phyloP scores from a whole-genome alignment of 164 flowering plant genomes.

The Liquidambar formosana region DNA sequence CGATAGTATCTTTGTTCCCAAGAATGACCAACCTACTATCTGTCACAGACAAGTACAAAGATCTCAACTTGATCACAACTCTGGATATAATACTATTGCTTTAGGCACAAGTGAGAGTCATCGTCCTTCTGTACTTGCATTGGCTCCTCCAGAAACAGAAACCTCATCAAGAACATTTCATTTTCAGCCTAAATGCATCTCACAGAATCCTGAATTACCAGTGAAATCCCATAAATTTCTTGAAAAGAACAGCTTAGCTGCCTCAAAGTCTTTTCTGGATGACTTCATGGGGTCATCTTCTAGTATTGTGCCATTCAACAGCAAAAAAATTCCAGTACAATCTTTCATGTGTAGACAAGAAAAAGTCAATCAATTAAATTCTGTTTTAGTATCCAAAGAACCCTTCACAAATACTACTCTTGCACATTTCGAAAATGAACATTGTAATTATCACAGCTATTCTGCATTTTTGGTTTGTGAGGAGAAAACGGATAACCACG shows the following conservation, averaged over 20 bases:
- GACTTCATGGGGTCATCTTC: slow-evolving; percentile 23
- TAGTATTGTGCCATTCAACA: slow-evolving; percentile 5
- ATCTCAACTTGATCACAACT: slow-evolving; percentile 18
- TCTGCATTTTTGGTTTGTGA: slow-evolving; percentile 24
- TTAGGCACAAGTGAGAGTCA: slow-evolving; percentile 9
- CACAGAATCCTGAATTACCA: slow-evolving; percentile 13
- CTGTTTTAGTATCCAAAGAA: slow-evolving; percentile 19
- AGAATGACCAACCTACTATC: slow-evolving; percentile 6
- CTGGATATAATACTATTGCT: slow-evolving; percentile 13
- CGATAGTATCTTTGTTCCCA: slow-evolving; percentile 10
- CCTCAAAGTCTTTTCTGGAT: slow-evolving; percentile 16
- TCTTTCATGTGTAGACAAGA: slow-evolving; percentile 12
- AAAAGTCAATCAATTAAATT: slow-evolving; percentile 15
- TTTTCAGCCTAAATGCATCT: slow-evolving; percentile 18
- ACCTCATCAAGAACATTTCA: slow-evolving; percentile 10
- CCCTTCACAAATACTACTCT: slow-evolving; percentile 9
- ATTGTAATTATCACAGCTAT: slow-evolving; percentile 12
- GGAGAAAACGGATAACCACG: slow-evolving; percentile 14
- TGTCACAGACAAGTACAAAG: slow-evolving; percentile 1
- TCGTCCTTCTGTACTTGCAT: slow-evolving; percentile 7
- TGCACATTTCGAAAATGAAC: slow-evolving; percentile 11
- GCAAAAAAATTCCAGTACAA: slow-evolving; percentile 7
- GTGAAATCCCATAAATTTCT: slow-evolving; percentile 14
- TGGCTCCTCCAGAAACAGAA: slow-evolving; percentile 17
- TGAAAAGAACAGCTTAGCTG: slow-evolving; percentile 21